Base-by-base conservation (phyloP, 768 basidiomycete species). In the Macrolepiota fuliginosa region DNA sequence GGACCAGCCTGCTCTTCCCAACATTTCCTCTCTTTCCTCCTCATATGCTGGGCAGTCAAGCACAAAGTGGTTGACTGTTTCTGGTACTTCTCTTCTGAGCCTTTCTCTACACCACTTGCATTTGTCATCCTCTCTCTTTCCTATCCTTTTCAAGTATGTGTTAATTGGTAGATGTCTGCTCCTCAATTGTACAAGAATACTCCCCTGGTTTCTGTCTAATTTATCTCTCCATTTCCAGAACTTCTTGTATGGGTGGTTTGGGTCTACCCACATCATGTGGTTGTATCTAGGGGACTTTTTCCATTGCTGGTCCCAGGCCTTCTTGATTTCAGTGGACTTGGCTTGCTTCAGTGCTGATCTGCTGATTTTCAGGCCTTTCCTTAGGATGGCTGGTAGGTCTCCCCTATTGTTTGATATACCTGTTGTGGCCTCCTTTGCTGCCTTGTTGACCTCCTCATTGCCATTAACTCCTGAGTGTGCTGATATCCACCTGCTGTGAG, bases 101-200 rank as follows among this genome's bases (percentile, higher is more conserved):
- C 39, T 22, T 13, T 36, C 32, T n/a, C n/a, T 19, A 35, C 62
- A 59, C 24, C 47, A 29, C n/a, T 58, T 39, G 36, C 62, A 59
- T 22, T 29, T 47, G 35, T 51, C 49, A n/a, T n/a, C n/a, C n/a
- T n/a, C n/a, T n/a, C n/a, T n/a, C n/a, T n/a, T n/a, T n/a, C n/a
- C n/a, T n/a, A n/a, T 49, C 40, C 12, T 53, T 59, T 47, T 52
- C 4, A 63, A 52, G 22, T 58, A 63, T 15, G 37, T 46, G 45
- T 74, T 71, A 2, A 73, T 69, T 0, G 71, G 68, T 32, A 67
- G 50, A 53, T 76, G 74, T 0, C 70, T 66, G 40, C 72, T 70
- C 19, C 71, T 58, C 0, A 76, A 47, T 47, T 76, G 74, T 67
- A 56, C n/a, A n/a, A n/a, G n/a, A n/a, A n/a, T n/a, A n/a, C n/a